Base-by-base conservation (phyloP, 202 grass and related monocot species). In the Carex sylvatica region DNA sequence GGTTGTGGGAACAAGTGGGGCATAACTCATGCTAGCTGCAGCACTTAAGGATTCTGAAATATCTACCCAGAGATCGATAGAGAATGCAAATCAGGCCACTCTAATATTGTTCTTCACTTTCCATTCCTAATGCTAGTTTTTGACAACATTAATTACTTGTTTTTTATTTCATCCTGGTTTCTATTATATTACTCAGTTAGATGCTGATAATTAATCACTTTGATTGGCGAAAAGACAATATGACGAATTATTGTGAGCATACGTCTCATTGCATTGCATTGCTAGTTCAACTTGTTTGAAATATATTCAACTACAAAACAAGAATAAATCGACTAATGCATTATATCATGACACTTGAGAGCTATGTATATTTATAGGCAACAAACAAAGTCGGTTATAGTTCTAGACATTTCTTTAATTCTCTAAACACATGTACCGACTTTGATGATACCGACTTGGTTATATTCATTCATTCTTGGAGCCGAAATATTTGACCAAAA, bases 1-100 rank as follows among this genome's bases (percentile, higher is more conserved):
- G 22, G 47, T 51, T 95, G 88, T 85, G 92, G 90, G 30, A 13
- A 0, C 3, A 5, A 65, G 5, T 92, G 55, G 81, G 2, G 36
- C 2, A 15, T 74, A 8, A 46, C 26, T 56, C 89, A 92, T 23
- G 78, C 65, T 14, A 76, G 58, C 6, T 91, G 90, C 65, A 53
- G 12, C 24, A 56, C 70, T 56, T 75, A 11, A 9, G 38, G 19
- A 46, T 46, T 46, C 23, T 71, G 40, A 19, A 23, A 71, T 46
- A 20, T 14, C 63, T 26, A 31, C 3, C 26, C 36, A 47, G 44
- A 47, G 44, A 47, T 47, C 2, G 40, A 9, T 44, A 10, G 44
- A 10, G 22, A 47, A 47, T 23, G 42, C 7, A 67, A 36, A 36
- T 18, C 0, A 12, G n/a, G 6, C 3, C 4, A 9, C 38, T 12